Evolutionary conservation across 176 grass and related monocot genomes (phyloP), one percentile per base, ranked within the genome.

Genomic region (Aegilops umbellulata): DNA sequence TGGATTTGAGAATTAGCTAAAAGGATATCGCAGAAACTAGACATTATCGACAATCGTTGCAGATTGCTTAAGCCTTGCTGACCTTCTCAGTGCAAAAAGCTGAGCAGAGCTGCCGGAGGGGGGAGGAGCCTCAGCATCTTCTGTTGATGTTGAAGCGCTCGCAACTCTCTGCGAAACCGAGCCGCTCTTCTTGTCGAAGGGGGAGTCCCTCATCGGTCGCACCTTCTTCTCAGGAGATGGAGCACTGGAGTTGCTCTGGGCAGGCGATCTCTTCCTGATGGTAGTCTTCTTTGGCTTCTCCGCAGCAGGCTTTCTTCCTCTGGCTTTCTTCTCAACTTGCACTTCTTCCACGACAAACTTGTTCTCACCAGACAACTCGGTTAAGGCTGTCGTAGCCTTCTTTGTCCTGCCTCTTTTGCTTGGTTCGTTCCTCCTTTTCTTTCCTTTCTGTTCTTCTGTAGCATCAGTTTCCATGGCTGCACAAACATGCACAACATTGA

Each of bases 121-220:
- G 42, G 42, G 42, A 44, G 42, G 42, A 44, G 42, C 42, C 42
- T 13, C 42, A 44, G 11, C 38, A 2, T 78, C 82, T 70, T 83
- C 86, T 22, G 66, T 81, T 19, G 24, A 77, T 5, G 74, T 19
- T 4, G 86, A 46, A 65, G 89, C 74, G 17, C 26, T 73, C 2
- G 30, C 35, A 10, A 24, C 69, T 41, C 86, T 65, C 73, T 85
- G 76, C 32, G 84, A 65, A 69, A 91, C 42, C 0, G 86, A 87
- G 10, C 84, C 81, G 20, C 84, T 93, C 84, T 92, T 94, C 84
- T 90, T 97, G 30, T 92, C 1, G 38, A 39, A 83, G 80, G 91
- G 92, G 10, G 95, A 94, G 29, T 20, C 16, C 51, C 88, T 92
- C 49, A 88, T 94, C 84, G 86, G 90, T 27, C 90, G 84, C 3